Conservation (phyloP, 1,139 yeast species). For the Neolecta irregularis region DNA sequence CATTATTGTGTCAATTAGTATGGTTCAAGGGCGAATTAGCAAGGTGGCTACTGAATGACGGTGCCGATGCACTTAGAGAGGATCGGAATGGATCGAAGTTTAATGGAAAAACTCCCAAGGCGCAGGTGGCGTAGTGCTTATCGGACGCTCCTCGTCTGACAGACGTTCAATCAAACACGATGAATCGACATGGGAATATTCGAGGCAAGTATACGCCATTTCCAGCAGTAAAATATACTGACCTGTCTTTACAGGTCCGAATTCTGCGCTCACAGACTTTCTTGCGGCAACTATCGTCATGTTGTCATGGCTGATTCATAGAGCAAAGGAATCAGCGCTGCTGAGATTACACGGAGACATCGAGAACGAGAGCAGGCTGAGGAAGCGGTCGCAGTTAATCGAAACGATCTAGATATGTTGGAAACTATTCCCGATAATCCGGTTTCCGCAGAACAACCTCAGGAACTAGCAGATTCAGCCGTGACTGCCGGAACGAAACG, state of each 20-base stretch:
- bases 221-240: slow-evolving; percentile 1
- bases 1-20: too few relatives aligned
- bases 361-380: background rate
- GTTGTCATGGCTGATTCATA: background rate
- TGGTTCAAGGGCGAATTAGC: too few relatives aligned
- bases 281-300: background rate
- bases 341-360: slow-evolving; percentile 1
- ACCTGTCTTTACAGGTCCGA: slow-evolving; percentile 4
- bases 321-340: slow-evolving; percentile 5
- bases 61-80: too few relatives aligned
- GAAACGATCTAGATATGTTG: background rate
- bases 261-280: slow-evolving; percentile 6
- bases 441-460: background rate
- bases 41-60: too few relatives aligned
- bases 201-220: too few relatives aligned
- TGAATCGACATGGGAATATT: too few relatives aligned
- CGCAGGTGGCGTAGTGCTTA: too few relatives aligned
- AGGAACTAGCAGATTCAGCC: background rate
- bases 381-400: background rate
- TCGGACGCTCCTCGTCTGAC: too few relatives aligned
- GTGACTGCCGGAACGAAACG: too few relatives aligned
- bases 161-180: too few relatives aligned
- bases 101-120: too few relatives aligned
- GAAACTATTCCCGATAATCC: background rate
- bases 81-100: too few relatives aligned